These are phyloP conservation scores for Leccinellum rugosiceps DNA, from an alignment of 768 basidiomycete species.

Conservation along the genomic window DNA sequence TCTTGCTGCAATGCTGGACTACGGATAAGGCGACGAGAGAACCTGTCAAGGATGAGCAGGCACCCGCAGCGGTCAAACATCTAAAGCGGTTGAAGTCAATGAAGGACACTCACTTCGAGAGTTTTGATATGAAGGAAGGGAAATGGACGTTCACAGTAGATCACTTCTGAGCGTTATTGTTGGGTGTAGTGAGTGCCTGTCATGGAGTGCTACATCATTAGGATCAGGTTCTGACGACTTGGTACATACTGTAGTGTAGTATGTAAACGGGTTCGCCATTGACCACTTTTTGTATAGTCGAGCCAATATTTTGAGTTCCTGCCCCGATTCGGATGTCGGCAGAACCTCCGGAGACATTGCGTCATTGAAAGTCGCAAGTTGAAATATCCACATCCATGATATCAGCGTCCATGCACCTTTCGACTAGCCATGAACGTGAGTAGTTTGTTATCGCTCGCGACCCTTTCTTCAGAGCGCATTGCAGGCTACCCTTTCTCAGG, in stretches of 20 bases:
- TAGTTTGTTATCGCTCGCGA: neutral
- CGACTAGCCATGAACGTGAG: conserved; percentile 14
- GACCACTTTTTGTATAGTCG: conserved; percentile 15
- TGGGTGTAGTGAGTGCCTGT: neutral
- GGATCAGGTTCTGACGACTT: neutral
- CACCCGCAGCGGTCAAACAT: conserved; percentile 68
- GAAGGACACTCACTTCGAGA: conserved; percentile 81
- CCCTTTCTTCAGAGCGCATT: neutral
- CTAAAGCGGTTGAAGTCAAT: conserved; percentile 80
- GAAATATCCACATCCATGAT: neutral
- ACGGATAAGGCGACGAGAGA: conserved; percentile 89
- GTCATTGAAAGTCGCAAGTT: neutral
- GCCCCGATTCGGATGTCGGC: conserved; percentile 1
- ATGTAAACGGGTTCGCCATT: conserved; percentile 10
- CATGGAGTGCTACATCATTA: conserved; percentile 7
- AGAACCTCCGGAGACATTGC: neutral
- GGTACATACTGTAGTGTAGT: conserved; percentile 10
- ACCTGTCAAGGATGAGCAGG: conserved; percentile 77
- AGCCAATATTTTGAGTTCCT: neutral
- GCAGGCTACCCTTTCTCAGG: conserved; percentile 22
- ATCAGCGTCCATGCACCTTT: too few relatives aligned
- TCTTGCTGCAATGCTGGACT: conserved; percentile 80
- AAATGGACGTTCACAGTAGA: conserved; percentile 94
- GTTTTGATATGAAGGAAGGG: conserved; percentile 76
- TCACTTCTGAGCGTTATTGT: conserved; percentile 66